Percentiles rank a stretch among this genome's conserved stretches.
phyloP scores from a whole-genome alignment of 2,329 filamentous ascomycete species.

The Pestalotiopsis sp. region DNA sequence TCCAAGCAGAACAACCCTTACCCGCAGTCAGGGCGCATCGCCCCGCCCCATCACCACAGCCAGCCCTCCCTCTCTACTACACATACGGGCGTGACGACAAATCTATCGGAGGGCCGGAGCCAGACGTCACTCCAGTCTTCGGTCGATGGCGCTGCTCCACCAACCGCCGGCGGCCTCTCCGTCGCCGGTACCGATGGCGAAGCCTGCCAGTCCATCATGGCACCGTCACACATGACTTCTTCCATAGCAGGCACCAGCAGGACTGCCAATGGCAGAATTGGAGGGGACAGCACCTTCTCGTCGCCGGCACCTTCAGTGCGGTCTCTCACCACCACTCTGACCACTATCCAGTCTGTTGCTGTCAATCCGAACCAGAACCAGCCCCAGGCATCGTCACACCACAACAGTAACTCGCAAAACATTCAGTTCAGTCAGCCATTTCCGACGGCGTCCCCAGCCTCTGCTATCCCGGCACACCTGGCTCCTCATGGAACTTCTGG shows the following conservation, averaged over 20 bases:
- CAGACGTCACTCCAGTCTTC: conserved; percentile 65
- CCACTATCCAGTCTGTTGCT: conserved; percentile 76
- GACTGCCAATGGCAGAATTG: conserved; percentile 70
- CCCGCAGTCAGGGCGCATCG: conserved; percentile 72
- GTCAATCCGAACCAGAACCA: conserved; percentile 37
- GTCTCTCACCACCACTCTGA: conserved; percentile 81
- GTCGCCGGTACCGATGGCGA: conserved; percentile 80
- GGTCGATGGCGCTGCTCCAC: conserved; percentile 58
- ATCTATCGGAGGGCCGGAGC: conserved; percentile 58
- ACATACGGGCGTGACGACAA: conserved; percentile 51
- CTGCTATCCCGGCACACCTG: conserved; percentile 73
- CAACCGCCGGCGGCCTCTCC: conserved; percentile 70
- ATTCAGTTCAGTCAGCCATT: conserved; percentile 70
- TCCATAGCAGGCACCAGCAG: conserved; percentile 74
- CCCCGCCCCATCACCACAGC: conserved; percentile 43
- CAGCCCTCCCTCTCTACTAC: conserved; percentile 60
- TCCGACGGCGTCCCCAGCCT: conserved; percentile 65
- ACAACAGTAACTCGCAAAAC: conserved; percentile 42
- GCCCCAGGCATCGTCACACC: conserved; percentile 42
- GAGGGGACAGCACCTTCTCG: conserved; percentile 77
- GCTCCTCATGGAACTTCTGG: conserved; percentile 49
- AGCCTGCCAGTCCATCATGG: conserved; percentile 72
- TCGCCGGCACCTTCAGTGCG: conserved; percentile 81
- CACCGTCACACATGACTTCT: conserved; percentile 72
- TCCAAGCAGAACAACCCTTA: conserved; percentile 88